These are phyloP conservation scores for Clitocybe nebularis DNA, from an alignment of 1,284 basidiomycete genomes.

Conservation along the genomic window DNA sequence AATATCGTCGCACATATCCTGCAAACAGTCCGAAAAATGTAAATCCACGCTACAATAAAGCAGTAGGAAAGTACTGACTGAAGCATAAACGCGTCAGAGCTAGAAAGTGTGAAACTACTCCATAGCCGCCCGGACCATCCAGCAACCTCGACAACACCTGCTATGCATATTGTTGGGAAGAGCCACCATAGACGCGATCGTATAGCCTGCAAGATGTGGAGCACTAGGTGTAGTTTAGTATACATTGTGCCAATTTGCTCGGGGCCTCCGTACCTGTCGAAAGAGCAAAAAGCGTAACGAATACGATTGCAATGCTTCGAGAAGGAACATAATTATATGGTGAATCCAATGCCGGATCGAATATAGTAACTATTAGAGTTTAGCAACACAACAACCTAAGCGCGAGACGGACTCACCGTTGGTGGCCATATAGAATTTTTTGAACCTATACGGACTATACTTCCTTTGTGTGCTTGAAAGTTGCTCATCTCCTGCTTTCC, in stretches of 20 bases:
- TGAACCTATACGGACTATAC: not conserved
- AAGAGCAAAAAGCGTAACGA: constrained; percentile 36
- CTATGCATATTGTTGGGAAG: constrained; percentile 46
- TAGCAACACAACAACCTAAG: not conserved
- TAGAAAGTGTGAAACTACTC: constrained; percentile 25
- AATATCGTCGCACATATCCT: constrained; percentile 45
- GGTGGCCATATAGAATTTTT: not conserved
- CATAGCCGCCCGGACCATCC: constrained; percentile 42
- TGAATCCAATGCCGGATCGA: constrained; percentile 1
- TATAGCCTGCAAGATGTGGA: constrained; percentile 43
- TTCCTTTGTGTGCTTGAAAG: not conserved
- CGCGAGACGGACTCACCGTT: not conserved
- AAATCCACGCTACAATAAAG: no score
- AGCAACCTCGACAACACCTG: constrained; percentile 48
- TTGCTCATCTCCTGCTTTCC: no score
- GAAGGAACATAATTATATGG: constrained; percentile 43
- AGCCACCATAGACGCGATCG: constrained; percentile 46
- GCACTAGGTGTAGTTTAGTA: constrained; percentile 17
- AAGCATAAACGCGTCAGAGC: constrained; percentile 36
- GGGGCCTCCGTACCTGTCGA: constrained; percentile 26
- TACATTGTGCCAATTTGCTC: not conserved
- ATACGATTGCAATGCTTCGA: constrained; percentile 30
- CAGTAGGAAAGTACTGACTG: constrained; percentile 33
- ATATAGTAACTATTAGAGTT: not conserved
- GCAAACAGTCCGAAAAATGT: no score